Conservation (phyloP, 371 early-diverging fungal species). For the Paraphysoderma sedebokerense region DNA sequence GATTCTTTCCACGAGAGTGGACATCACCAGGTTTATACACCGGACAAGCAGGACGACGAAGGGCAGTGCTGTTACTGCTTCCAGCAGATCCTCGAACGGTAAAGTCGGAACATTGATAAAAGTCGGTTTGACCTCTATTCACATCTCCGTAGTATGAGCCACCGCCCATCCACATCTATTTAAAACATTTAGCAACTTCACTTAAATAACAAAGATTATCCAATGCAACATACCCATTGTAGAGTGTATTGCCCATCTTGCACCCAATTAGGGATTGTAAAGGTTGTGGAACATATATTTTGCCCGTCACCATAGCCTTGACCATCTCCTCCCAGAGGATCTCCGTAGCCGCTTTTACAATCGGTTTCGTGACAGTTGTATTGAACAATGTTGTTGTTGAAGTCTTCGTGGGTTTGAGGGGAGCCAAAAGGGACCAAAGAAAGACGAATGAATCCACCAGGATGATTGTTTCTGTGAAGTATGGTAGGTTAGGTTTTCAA, state of each 20-base stretch:
- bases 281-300: slow-evolving; percentile 20
- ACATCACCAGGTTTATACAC: neutral
- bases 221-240: slow-evolving; percentile 40
- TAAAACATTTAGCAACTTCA: no score
- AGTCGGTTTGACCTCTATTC: slow-evolving; percentile 13
- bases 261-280: slow-evolving; percentile 27
- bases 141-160: slow-evolving; percentile 29
- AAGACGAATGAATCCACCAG: slow-evolving; percentile 39
- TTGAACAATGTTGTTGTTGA: slow-evolving; percentile 24
- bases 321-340: slow-evolving; percentile 11
- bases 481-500: no score
- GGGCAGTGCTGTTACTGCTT: neutral
- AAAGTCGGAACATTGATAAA: neutral
- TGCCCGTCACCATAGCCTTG: slow-evolving; percentile 19
- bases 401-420: slow-evolving; percentile 26
- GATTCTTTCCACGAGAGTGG: neutral
- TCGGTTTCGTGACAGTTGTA: slow-evolving; percentile 35
- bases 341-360: slow-evolving; percentile 19
- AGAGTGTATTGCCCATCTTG: slow-evolving; percentile 31
- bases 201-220: no score
- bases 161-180: slow-evolving; percentile 44
- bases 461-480: slow-evolving; percentile 32
- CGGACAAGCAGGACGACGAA: neutral
- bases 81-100: neutral
- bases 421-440: slow-evolving; percentile 31